Evolutionary conservation across 148 eudicot species (phyloP), one percentile per base, ranked within the genome.

Genomic region (Nyssa sinensis): DNA sequence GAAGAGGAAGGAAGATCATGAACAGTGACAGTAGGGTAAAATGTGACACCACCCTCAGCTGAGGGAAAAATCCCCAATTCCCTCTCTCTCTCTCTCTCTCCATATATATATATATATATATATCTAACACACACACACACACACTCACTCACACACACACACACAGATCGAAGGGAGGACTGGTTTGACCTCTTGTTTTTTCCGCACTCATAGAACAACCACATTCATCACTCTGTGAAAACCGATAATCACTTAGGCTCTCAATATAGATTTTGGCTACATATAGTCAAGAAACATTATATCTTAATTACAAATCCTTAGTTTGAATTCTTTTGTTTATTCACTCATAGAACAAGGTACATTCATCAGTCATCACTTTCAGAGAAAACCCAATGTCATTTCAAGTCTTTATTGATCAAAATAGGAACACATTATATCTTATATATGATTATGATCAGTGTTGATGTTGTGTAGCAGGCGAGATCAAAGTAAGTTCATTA

Each of bases 401-500:
- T 64, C 1, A 1, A 13, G 11, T 51, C 58, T 51, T n/a, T 19
- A 51, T 14, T 17, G 58, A 51, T 51, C 58, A 51, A 51, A 14
- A 39, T 9, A 39, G 44, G 51, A 44, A 44, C 51, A 44, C 17
- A 44, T 44, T 11, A n/a, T n/a, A n/a, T n/a, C n/a, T 30, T 30
- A n/a, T n/a, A n/a, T 25, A 29, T n/a, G 7, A 59, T 32, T 70
- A 55, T 32, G 7, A n/a, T 14, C 16, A n/a, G n/a, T n/a, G 34
- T 58, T 16, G 21, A 12, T 44, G 51, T 44, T 44, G 16, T 65
- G 12, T 21, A 64, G 41, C 67, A 33, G 47, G 1, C 11, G 66
- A 60, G 55, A 37, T 37, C 7, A 24, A 35, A n/a, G 6, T 9
- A 70, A 37, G 57, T 62, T 62, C 75, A 41, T 72, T 61, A 61